Percentiles rank a stretch among this genome's conserved stretches.
Evolutionary conservation across 2,329 filamentous ascomycete species (phyloP).

Genomic region (Fonsecaea monophora): DNA sequence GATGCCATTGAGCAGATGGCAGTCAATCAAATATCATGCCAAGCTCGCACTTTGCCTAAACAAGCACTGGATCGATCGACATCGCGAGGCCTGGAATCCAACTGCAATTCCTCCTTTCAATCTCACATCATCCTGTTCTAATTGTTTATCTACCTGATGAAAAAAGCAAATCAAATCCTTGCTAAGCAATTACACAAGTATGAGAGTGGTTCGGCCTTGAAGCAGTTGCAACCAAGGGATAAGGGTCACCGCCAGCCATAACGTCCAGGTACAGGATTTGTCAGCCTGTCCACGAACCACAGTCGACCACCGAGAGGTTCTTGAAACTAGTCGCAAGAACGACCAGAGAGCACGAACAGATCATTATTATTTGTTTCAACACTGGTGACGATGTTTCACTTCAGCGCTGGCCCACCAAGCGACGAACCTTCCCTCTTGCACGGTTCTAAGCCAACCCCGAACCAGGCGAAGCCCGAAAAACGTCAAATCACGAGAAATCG

Average conservation of each 20-base stretch:
- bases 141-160: background rate
- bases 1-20: no score
- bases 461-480: constrained; percentile 32
- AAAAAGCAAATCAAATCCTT: background rate
- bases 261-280: constrained; percentile 1
- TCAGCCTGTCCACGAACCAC: background rate
- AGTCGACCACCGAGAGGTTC: background rate
- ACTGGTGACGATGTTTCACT: constrained; percentile 25
- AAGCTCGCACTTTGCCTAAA: constrained; percentile 2
- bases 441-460: background rate
- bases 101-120: background rate
- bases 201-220: background rate
- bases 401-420: constrained; percentile 12
- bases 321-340: background rate
- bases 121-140: constrained; percentile 4
- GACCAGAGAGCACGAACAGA: background rate
- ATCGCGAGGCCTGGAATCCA: background rate
- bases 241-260: background rate
- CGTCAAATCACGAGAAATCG: constrained; percentile 57
- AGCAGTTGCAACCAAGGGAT: background rate
- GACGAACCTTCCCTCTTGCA: background rate
- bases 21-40: background rate
- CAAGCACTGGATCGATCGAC: background rate
- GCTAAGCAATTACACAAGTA: background rate
- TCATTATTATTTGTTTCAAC: background rate